phyloP scores from a whole-genome alignment of 345 rosid species.

The Draba incana region DNA sequence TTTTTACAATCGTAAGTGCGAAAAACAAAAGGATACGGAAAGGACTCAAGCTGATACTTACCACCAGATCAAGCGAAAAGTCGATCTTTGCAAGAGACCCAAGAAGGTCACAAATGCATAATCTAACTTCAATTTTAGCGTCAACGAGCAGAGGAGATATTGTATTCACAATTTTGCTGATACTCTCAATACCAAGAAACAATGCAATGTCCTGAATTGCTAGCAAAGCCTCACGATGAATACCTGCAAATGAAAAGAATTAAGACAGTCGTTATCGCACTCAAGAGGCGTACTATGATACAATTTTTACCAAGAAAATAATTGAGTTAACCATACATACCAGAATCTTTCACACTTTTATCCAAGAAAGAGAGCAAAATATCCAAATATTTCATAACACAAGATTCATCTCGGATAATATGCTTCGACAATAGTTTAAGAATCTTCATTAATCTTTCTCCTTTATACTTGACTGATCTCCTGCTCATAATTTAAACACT shows the following conservation, averaged over 20 bases:
- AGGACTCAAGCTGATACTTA: conserved; percentile 39
- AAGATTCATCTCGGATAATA: conserved; percentile 45
- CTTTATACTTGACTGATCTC: conserved; percentile 63
- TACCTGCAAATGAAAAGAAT: conserved; percentile 46
- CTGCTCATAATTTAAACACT: conserved; percentile 41
- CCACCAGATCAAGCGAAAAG: conserved; percentile 58
- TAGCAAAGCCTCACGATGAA: conserved; percentile 54
- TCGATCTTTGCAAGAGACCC: conserved; percentile 61
- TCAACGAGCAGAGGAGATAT: conserved; percentile 67
- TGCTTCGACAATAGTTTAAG: conserved; percentile 64
- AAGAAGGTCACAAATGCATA: conserved; percentile 69
- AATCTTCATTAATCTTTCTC: conserved; percentile 54
- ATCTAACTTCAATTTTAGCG: conserved; percentile 54
- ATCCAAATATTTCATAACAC: conserved; percentile 60
- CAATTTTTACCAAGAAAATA: background rate
- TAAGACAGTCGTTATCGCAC: conserved; percentile 2
- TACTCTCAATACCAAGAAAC: conserved; percentile 46
- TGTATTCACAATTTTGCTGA: conserved; percentile 49
- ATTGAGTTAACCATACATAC: conserved; percentile 48
- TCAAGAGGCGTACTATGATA: background rate
- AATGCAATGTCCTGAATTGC: conserved; percentile 61
- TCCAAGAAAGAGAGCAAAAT: conserved; percentile 62
- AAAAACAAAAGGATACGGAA: conserved; percentile 1
- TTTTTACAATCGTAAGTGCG: conserved; percentile 10
- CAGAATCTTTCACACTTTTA: conserved; percentile 53